Evolutionary conservation across 202 grass and related monocot species (phyloP), one percentile per base, ranked within the genome.

Genomic region (Cymbopogon flexuosus): DNA sequence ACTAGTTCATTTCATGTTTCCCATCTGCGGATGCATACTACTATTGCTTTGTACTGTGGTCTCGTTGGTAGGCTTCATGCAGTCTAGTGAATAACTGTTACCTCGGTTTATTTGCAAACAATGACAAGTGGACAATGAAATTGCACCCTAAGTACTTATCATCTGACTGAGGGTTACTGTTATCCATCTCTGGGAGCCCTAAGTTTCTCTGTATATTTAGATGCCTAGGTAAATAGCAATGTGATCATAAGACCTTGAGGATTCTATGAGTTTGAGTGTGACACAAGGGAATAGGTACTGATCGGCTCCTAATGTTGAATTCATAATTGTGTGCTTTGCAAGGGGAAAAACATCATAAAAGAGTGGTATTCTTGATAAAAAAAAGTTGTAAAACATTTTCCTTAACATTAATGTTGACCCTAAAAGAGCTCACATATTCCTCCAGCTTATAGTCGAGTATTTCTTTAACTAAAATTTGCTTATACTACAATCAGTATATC

Each of bases 1-100:
- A 51, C 31, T 82, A 74, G 31, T 70, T 31, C 15, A 57, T 67
- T 40, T 75, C 70, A 72, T 81, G 46, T 66, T 15, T 72, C 34
- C 27, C 65, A 76, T 45, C 70, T 13, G 10, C 27, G 27, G 27
- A 15, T 34, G 29, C 5, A 65, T 80, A 21, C 10, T 76, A 41
- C 52, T 75, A 29, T 45, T 70, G 5, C 47, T 39, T 35, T 21
- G 52, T 19, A 6, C 18, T 0, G 1, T 27, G 13, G 8, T 40
- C 31, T 67, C 41, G 5, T 51, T 60, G 15, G 15, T 51, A 62
- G 11, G 45, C 15, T 70, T 31, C 21, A 18, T 46, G 27, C 76
- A 39, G 72, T 77, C 52, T 85, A 45, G n/a, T 13, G 0, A 39
- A 77, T 59, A 72, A 18, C 46, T 73, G 15, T 59, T 66, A 8